Evolutionary conservation across 1,284 basidiomycete genomes (phyloP).

Genomic region (Cryptococcus sp.): DNA sequence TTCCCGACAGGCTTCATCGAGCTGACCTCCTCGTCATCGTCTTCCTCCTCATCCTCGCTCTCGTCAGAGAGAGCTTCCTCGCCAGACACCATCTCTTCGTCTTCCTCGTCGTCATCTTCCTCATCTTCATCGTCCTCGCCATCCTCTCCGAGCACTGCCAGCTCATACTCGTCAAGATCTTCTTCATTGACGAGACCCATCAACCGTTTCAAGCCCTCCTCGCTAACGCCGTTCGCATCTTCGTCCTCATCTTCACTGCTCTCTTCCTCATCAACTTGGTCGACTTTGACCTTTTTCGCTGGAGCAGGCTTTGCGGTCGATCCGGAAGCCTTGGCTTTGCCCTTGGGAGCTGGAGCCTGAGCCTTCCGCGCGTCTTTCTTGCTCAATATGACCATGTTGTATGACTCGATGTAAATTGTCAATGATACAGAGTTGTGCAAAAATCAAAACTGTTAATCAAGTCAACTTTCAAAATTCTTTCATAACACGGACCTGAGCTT

Average conservation of each 20-base stretch:
- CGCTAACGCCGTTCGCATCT: conserved; percentile 76
- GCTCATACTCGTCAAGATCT: conserved; percentile 72
- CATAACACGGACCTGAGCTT: not conserved
- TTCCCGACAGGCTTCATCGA: conserved; percentile 18
- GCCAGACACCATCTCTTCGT: conserved; percentile 47
- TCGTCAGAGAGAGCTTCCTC: conserved; percentile 48
- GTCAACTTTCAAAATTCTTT: conserved; percentile 14
- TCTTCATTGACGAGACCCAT: conserved; percentile 53
- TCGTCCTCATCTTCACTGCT: conserved; percentile 64
- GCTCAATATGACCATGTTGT: conserved; percentile 38
- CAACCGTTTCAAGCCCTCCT: conserved; percentile 50
- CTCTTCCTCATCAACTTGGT: conserved; percentile 32
- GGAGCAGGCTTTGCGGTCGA: not conserved
- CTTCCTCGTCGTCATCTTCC: conserved; percentile 42
- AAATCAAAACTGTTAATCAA: not conserved
- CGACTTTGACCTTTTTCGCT: conserved; percentile 11
- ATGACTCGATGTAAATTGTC: not conserved
- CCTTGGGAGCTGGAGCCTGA: conserved; percentile 2
- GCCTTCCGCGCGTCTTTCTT: conserved; percentile 39
- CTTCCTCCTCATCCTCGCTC: conserved; percentile 50
- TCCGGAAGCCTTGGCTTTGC: conserved; percentile 26
- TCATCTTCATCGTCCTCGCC: conserved; percentile 63
- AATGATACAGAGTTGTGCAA: not conserved
- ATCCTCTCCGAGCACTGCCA: conserved; percentile 65
- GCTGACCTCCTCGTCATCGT: conserved; percentile 47